Evolutionary conservation across 1,284 basidiomycete species (phyloP), one percentile per base, ranked within the genome.

Genomic region (Austroboletus niveus): DNA sequence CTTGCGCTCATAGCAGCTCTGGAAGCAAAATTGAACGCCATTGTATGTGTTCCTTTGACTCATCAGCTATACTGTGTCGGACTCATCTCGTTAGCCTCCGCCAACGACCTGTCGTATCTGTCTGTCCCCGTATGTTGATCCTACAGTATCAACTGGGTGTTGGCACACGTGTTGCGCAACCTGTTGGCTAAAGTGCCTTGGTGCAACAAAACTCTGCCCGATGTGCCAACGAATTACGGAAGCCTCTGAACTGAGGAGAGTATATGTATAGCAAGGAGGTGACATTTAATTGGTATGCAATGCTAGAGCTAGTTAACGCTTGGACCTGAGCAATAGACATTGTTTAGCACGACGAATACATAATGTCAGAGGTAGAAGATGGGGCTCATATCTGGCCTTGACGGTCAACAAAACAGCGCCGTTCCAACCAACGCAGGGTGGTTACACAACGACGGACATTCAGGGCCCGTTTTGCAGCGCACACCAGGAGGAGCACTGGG

Each of bases 211-310:
- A 62, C 74, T 90, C 14, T 91, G 88, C 67, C 88, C 88, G 0
- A 90, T 91, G 57, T 91, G 88, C 74, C 89, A 90, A 67, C 79
- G 89, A 44, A 91, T 91, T 52, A 91, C 88, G 24, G 75, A 76
- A 4, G 86, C 86, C 8, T 71, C 75, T 12, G 88, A 90, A 58
- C 69, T 91, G 60, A 76, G 88, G 51, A 75, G 86, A 57, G 75
- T 91, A 45, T 91, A 87, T 65, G 58, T 81, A 55, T 81, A 66
- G 63, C 58, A 32, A 29, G 52, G 38, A 29, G 7, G 29, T 8
- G 29, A 8, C 29, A 17, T 42, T 43, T 50, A 15, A 39, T 45
- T 41, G 27, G 17, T 46, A 48, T 34, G 43, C 39, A 27, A 52
- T 40, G 46, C 45, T 54, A 42, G 39, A 52, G 17, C 36, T 42